Percentiles rank a stretch among this genome's conserved stretches.
phyloP scores from a whole-genome alignment of 2,329 filamentous ascomycete genomes.

The Plenodomus lindquistii region DNA sequence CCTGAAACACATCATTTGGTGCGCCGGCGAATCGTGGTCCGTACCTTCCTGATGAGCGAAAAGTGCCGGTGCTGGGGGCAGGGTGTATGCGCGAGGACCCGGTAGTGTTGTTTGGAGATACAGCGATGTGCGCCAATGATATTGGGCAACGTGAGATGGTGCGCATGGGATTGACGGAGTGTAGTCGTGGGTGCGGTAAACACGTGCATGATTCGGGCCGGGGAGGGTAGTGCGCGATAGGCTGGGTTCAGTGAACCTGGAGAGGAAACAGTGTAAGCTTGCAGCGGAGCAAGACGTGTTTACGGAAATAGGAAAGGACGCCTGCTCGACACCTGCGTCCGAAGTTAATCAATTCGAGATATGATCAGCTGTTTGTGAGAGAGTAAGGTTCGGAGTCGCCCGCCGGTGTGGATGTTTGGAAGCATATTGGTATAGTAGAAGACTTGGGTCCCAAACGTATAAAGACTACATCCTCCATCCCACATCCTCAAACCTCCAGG shows the following conservation, averaged over 20 bases:
- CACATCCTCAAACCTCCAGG: neutral
- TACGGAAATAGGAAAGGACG: constrained; percentile 12
- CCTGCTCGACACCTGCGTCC: neutral
- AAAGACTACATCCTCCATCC: constrained; percentile 5
- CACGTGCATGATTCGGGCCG: constrained; percentile 5
- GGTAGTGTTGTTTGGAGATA: neutral
- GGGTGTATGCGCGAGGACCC: neutral
- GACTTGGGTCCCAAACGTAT: constrained; percentile 2
- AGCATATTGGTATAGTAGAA: neutral
- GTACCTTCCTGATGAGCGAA: constrained; percentile 30
- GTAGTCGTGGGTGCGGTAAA: constrained; percentile 1
- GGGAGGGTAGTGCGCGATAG: constrained; percentile 6
- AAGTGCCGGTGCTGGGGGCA: neutral
- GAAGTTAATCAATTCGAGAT: constrained; percentile 18
- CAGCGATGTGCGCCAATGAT: constrained; percentile 14
- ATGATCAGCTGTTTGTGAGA: constrained; percentile 14
- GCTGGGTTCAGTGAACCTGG: neutral
- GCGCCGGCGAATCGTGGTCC: constrained; percentile 9
- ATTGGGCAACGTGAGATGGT: constrained; percentile 16
- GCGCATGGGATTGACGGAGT: constrained; percentile 5
- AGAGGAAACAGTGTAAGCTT: neutral
- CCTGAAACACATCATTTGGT: constrained; percentile 18
- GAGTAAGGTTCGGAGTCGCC: constrained; percentile 17
- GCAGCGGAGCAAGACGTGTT: constrained; percentile 17
- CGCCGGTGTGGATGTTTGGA: constrained; percentile 5